phyloP scores from a whole-genome alignment of 805 yeast species.

The Metschnikowia colocasiae region DNA sequence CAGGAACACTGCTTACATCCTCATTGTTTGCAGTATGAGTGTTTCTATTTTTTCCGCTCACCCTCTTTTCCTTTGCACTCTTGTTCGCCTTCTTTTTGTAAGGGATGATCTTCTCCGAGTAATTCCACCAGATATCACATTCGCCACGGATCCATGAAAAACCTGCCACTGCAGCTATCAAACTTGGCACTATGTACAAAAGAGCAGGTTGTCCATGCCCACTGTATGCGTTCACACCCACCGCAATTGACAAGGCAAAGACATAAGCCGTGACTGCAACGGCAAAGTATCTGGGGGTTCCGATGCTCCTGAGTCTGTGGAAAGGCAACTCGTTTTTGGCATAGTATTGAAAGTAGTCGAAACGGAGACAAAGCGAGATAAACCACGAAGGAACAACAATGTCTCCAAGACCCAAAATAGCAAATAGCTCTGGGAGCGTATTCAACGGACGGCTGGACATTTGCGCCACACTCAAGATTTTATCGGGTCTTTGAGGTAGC shows the following conservation, averaged over 20 bases:
- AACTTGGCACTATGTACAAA: constrained; percentile 56
- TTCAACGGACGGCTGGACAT: neutral
- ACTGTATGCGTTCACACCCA: constrained; percentile 35
- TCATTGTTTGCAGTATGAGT: neutral
- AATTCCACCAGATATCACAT: constrained; percentile 37
- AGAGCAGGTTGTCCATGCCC: constrained; percentile 64
- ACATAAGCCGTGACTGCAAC: constrained; percentile 46
- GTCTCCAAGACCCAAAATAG: constrained; percentile 63
- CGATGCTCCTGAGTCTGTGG: constrained; percentile 35
- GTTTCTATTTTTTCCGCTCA: neutral
- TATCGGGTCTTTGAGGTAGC: constrained; percentile 33
- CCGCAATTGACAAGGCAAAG: constrained; percentile 44
- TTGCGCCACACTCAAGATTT: neutral
- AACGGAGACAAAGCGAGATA: constrained; percentile 50
- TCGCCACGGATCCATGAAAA: constrained; percentile 43
- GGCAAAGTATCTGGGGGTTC: constrained; percentile 44
- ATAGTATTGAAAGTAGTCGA: constrained; percentile 42
- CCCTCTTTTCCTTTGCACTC: neutral
- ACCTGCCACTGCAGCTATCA: constrained; percentile 27
- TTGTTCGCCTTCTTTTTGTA: constrained; percentile 4
- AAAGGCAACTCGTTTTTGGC: constrained; percentile 3
- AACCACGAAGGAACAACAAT: constrained; percentile 58
- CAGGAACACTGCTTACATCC: neutral
- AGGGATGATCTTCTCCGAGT: constrained; percentile 26
- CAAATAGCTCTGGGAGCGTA: constrained; percentile 3